These are phyloP conservation scores for Colletotrichum filicis DNA, from an alignment of 2,329 filamentous ascomycete genomes.

Conservation along the genomic window DNA sequence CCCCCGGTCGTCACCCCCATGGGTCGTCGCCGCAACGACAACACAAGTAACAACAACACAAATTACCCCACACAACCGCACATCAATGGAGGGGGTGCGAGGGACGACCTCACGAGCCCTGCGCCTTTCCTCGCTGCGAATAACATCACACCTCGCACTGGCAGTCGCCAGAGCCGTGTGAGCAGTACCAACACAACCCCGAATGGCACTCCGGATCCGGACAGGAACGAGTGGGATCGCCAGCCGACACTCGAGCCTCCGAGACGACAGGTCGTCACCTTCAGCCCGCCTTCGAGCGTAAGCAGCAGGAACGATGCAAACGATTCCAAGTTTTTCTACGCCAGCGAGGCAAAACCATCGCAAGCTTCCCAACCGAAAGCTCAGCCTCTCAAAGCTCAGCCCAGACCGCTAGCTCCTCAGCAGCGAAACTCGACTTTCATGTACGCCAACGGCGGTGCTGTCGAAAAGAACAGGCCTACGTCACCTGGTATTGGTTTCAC, in stretches of 20 bases:
- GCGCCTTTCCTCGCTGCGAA: slow-evolving; percentile 63
- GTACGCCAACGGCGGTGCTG: slow-evolving; percentile 63
- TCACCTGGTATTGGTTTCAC: slow-evolving; percentile 37
- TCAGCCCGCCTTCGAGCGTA: slow-evolving; percentile 51
- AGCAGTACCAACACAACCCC: slow-evolving; percentile 77
- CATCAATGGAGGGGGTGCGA: slow-evolving; percentile 39
- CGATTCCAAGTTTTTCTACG: slow-evolving; percentile 89
- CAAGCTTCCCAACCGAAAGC: slow-evolving; percentile 21
- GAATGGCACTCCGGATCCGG: slow-evolving; percentile 65
- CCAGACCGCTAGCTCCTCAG: slow-evolving; percentile 48
- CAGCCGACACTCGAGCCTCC: slow-evolving; percentile 41
- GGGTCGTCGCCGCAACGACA: slow-evolving; percentile 38
- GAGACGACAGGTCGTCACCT: slow-evolving; percentile 49
- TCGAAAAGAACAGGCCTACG: slow-evolving; percentile 49
- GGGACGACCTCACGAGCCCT: slow-evolving; percentile 65
- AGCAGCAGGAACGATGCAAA: slow-evolving; percentile 41
- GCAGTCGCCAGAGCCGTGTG: slow-evolving; percentile 75
- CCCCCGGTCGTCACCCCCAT: slow-evolving; percentile 54
- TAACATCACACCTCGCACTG: slow-evolving; percentile 84
- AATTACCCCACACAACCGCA: slow-evolving; percentile 40
- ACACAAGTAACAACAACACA: slow-evolving; percentile 33
- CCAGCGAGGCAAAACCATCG: slow-evolving; percentile 73
- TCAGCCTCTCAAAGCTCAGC: slow-evolving; percentile 26
- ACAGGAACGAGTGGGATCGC: slow-evolving; percentile 59
- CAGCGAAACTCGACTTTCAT: slow-evolving; percentile 65